phyloP scores from a whole-genome alignment of 306 rosid genomes.

The Cotoneaster glaucophyllus region DNA sequence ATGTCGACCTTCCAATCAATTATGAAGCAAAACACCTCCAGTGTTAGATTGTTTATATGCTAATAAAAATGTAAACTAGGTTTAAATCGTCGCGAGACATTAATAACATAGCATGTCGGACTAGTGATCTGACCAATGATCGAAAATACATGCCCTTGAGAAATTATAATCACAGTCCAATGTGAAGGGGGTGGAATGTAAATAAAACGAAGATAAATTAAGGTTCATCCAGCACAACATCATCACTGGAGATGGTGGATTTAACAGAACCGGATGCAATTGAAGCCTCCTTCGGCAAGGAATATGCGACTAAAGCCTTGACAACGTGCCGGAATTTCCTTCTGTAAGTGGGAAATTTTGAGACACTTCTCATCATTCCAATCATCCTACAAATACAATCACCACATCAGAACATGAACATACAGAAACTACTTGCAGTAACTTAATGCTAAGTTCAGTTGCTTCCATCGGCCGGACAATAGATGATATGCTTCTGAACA shows the following conservation, averaged over 20 bases:
- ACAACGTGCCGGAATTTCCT: constrained; percentile 59
- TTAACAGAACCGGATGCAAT: constrained; percentile 28
- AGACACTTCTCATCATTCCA: constrained; percentile 59
- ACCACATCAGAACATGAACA: constrained; percentile 11
- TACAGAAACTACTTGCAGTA: not conserved
- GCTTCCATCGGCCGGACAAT: not conserved
- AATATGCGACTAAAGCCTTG: constrained; percentile 43
- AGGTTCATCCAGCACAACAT: constrained; percentile 30
- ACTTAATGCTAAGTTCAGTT: not conserved
- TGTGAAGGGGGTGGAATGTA: not conserved
- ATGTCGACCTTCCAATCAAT: not conserved
- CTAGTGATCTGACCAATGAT: not conserved
- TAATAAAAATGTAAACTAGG: not conserved
- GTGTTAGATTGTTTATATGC: no score
- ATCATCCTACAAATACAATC: constrained; percentile 51
- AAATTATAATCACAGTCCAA: not conserved
- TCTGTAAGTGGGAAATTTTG: constrained; percentile 72
- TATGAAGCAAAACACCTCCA: not conserved
- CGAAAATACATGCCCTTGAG: not conserved
- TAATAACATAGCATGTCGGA: not conserved
- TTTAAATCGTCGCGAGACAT: not conserved
- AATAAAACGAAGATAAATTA: not conserved
- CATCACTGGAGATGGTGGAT: constrained; percentile 37
- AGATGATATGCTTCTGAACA: not conserved
- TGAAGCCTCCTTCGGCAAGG: constrained; percentile 22